Percentiles rank a stretch among this genome's conserved stretches.
These are phyloP conservation scores for Hemisphaericaspora lyxosophila DNA, from an alignment of 1,139 yeast species.

Conservation along the genomic window DNA sequence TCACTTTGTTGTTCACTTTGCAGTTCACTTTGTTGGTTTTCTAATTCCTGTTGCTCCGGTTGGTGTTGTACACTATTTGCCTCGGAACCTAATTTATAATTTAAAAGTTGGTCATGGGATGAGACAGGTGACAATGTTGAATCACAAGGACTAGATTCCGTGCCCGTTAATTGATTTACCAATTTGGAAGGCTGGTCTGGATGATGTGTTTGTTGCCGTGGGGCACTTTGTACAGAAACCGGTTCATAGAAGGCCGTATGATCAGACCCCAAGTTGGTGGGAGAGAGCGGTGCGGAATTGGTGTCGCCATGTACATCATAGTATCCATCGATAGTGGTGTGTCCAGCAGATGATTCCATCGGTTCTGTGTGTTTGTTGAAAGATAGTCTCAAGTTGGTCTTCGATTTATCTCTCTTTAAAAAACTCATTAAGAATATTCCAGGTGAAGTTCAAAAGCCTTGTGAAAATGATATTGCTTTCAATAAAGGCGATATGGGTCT, in stretches of 20 bases:
- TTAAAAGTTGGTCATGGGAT: constrained; percentile 1
- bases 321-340: constrained; percentile 5
- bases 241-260: constrained; percentile 8
- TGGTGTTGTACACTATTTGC: neutral
- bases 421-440: constrained; percentile 29
- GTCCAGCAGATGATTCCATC: constrained; percentile 12
- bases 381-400: constrained; percentile 16
- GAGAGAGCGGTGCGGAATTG: constrained; percentile 13
- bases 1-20: constrained; percentile 1
- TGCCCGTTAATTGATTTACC: neutral
- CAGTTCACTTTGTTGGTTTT: neutral
- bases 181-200: constrained; percentile 3
- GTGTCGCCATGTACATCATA: constrained; percentile 1
- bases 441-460: no score
- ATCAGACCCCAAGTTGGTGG: constrained; percentile 10
- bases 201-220: constrained; percentile 1
- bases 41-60: neutral
- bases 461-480: no score
- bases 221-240: neutral
- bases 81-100: neutral
- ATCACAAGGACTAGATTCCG: constrained; percentile 1
- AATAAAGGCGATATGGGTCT: no score
- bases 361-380: neutral
- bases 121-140: neutral
- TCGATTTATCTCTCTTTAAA: constrained; percentile 30